Evolutionary conservation across 345 rosid species (phyloP), one percentile per base, ranked within the genome.

Genomic region (Eucalyptus virginea): DNA sequence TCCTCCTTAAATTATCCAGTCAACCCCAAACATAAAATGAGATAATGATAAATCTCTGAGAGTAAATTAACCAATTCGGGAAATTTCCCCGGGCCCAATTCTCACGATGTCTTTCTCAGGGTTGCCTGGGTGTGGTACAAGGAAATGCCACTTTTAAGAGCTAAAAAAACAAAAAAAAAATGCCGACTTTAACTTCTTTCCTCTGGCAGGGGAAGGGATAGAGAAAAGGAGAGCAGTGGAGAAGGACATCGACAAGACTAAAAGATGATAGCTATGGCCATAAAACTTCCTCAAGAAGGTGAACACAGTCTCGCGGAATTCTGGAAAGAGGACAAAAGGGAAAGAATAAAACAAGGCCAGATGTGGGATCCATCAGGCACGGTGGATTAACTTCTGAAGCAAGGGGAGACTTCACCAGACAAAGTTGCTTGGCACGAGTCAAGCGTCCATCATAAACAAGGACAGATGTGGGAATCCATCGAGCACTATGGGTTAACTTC

Each of bases 221-320:
- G 44, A 69, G 81, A 34, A 18, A 17, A 34, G 18, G 24, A 34
- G 24, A 67, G 4, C 3, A 69, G 81, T 9, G 23, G 81, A 69
- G 13, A 32, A 32, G 42, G 80, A 67, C 24, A 69, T 69, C 9
- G 6, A 18, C 81, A 3, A 34, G 81, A 69, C 24, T 34, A 5
- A 69, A 67, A 34, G 42, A 69, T 3, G 26, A 34, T 18, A 34
- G 45, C 44, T 45, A 34, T 19, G 45, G 81, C 81, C 2, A 34
- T 34, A 19, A 18, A 72, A 72, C 81, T 72, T 72, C 81, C 81
- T 34, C 45, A 34, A 9, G 44, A 34, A 34, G 81, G 7, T 2
- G 44, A 34, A 72, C 44, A 19, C 0, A 19, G 45, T 5, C 81
- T 69, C 9, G 7, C 0, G 9, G 13, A 34, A 0, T 19, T 34